A percentile compares a stretch with the other conserved stretches of the same genome.
Evolutionary conservation across 306 rosid genomes (phyloP).

Genomic region (Lotus japonicus): DNA sequence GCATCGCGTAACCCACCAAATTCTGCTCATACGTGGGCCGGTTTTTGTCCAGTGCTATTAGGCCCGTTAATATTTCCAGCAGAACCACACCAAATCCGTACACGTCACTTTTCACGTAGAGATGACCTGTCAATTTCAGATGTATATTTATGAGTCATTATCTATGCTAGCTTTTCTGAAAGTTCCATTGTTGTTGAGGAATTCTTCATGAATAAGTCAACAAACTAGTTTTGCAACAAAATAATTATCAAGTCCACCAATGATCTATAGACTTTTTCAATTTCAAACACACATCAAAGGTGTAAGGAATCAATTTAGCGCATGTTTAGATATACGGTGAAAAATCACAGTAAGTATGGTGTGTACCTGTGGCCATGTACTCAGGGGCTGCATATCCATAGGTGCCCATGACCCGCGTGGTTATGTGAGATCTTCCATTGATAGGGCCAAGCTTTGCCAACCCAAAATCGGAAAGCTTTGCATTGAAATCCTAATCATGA

Average conservation of each 20-base stretch:
- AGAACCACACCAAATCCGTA: constrained; percentile 88
- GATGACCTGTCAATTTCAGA: constrained; percentile 48
- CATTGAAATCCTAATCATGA: constrained; percentile 38
- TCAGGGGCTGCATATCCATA: constrained; percentile 91
- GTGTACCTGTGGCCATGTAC: constrained; percentile 63
- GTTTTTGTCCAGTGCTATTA: constrained; percentile 40
- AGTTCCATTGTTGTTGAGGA: neutral
- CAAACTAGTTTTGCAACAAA: no score
- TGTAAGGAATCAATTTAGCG: no score
- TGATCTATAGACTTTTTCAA: no score
- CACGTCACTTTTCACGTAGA: constrained; percentile 80
- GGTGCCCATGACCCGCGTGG: constrained; percentile 65
- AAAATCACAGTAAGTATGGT: no score
- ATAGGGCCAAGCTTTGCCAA: constrained; percentile 74
- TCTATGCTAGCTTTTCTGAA: no score
- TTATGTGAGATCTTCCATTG: constrained; percentile 60
- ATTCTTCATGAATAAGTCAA: neutral
- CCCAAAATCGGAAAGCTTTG: constrained; percentile 86
- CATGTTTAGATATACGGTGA: no score
- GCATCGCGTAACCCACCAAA: constrained; percentile 40
- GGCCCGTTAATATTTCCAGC: constrained; percentile 67
- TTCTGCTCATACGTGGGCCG: constrained; percentile 21
- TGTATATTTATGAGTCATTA: neutral
- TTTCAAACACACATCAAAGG: no score
- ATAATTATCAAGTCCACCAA: neutral